Base-by-base conservation (phyloP, 129 eudicot species). In the Rutidosis leptorrhynchoides region DNA sequence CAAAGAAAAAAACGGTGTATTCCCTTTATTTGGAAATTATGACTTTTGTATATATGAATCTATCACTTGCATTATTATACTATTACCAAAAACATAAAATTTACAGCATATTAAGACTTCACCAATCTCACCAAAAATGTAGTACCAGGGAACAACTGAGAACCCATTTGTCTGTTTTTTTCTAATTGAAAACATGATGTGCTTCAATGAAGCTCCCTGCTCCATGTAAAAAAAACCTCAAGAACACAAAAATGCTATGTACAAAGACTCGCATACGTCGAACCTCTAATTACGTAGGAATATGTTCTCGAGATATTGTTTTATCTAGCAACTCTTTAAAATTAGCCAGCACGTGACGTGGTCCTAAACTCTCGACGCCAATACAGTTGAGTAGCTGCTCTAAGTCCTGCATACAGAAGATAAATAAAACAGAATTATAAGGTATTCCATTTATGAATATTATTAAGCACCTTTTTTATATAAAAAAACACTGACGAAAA, bases 311-410 rank as follows among this genome's bases (percentile, higher is more conserved):
- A 57, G 92, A 88, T 63, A 88, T 84, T 28, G 89, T 79, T 42
- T 81, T 83, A 68, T 68, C 80, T 30, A 82, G 73, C 48, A 94
- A 91, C 85, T 89, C 90, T 80, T 81, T 89, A 74, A 89, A 58
- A 77, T 94, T 94, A 21, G 92, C 95, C 79, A 94, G 46, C 23
- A 89, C 84, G 69, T 94, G 97, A 12, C 99, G 83, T 20, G 97
- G 99, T 71, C 99, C 99, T 79, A 94, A 73, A 77, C 99, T 94
- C 58, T 83, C 81, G 52, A 80, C 82, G 1, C 99, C 99, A 15
- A 86, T 82, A 60, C 62, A 89, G 79, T 86, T 94, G 86, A 94
- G 69, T 3, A 89, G 90, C 85, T 94, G 99, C 79, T 94, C 95
- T 69, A 94, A 58, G 70, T 94, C 99, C 99, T 94, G 72, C 73